These are phyloP conservation scores for Elongisporangium prolatum DNA, from an alignment of 352 stramenopile genomes.

Conservation along the genomic window DNA sequence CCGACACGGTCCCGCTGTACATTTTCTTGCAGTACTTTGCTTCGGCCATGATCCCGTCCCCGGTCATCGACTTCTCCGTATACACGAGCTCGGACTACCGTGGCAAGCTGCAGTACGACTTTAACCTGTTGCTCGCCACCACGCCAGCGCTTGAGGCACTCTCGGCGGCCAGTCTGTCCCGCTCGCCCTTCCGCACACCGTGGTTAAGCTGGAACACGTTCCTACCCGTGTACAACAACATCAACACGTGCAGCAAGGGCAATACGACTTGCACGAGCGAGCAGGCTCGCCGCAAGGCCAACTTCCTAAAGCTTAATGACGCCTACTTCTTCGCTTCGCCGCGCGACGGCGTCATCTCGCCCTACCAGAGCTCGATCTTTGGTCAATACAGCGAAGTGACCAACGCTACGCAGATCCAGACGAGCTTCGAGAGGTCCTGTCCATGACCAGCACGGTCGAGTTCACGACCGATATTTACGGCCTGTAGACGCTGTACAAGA, in stretches of 20 bases:
- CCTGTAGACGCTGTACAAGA: slow-evolving; percentile 9
- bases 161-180: slow-evolving; percentile 29
- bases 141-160: slow-evolving; percentile 19
- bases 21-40: slow-evolving; percentile 30
- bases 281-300: slow-evolving; percentile 28
- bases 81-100: slow-evolving; percentile 26
- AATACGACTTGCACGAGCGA: slow-evolving; percentile 11
- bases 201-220: slow-evolving; percentile 31
- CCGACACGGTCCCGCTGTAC: slow-evolving; percentile 25
- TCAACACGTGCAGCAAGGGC: slow-evolving; percentile 4
- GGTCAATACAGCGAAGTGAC: slow-evolving; percentile 34
- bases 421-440: slow-evolving; percentile 9
- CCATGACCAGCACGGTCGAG: slow-evolving; percentile 7
- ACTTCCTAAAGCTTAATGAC: slow-evolving; percentile 32
- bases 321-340: slow-evolving; percentile 46
- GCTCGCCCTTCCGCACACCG: slow-evolving; percentile 15
- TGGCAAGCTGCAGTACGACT: slow-evolving; percentile 38
- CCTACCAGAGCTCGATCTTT: slow-evolving; percentile 36
- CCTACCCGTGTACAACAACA: slow-evolving; percentile 35
- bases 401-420: slow-evolving; percentile 14
- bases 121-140: slow-evolving; percentile 16
- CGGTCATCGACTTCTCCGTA: slow-evolving; percentile 31
- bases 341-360: slow-evolving; percentile 27
- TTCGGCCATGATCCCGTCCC: slow-evolving; percentile 21
- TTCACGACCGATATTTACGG: slow-evolving; percentile 14